Conservation (phyloP, 2,329 filamentous ascomycete genomes). For the Geosmithia flava region DNA sequence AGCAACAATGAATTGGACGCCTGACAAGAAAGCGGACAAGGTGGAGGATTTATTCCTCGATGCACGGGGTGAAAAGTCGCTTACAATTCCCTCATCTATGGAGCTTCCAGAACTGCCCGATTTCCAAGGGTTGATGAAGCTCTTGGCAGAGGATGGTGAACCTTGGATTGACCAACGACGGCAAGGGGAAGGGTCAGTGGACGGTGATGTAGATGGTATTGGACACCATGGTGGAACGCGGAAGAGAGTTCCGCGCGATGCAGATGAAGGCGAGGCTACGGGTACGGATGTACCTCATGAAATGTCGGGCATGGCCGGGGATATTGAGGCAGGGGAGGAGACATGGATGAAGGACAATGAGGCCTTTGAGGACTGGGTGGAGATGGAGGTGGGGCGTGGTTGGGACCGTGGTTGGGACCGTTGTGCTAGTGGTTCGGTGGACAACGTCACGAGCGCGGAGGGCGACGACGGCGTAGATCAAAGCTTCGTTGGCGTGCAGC, state of each 20-base stretch:
- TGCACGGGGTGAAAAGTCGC: neutral
- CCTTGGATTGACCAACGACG: constrained; percentile 9
- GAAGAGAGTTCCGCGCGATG: neutral
- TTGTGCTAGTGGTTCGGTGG: neutral
- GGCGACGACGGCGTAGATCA: neutral
- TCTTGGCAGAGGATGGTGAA: neutral
- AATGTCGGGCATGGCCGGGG: neutral
- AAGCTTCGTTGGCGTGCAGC: neutral
- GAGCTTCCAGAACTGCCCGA: neutral
- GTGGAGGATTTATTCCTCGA: no score
- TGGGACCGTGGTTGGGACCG: neutral
- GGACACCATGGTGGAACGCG: neutral
- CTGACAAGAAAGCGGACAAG: neutral
- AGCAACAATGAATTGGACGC: neutral
- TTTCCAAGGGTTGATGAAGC: neutral
- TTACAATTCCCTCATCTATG: neutral
- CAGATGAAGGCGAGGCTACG: neutral
- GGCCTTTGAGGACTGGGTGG: no score
- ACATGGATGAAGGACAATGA: neutral
- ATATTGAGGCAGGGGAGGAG: neutral
- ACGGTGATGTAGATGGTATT: constrained; percentile 7
- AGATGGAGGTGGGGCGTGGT: no score
- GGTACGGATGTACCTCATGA: neutral
- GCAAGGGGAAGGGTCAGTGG: constrained; percentile 15
- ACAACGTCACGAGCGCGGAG: neutral